Evolutionary conservation across 1,284 basidiomycete genomes (phyloP).

Genomic region (Cryptococcus wingfieldii): DNA sequence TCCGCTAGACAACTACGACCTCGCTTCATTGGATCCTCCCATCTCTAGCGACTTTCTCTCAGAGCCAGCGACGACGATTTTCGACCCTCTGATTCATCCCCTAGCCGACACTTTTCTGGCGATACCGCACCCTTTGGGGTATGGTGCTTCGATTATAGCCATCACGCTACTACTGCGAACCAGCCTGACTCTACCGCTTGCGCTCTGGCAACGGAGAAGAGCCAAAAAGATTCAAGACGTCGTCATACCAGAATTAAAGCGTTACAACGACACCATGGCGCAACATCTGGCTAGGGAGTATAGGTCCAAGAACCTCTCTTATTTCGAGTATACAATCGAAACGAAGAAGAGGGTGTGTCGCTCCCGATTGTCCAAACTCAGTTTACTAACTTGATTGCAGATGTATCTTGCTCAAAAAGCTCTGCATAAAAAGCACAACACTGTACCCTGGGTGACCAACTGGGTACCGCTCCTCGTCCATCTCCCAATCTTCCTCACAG

Average conservation of each 20-base stretch:
- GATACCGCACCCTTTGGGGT: constrained; percentile 33
- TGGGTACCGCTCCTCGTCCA: constrained; percentile 44
- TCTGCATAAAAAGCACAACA: constrained; percentile 40
- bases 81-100: constrained; percentile 20
- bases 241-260: constrained; percentile 50
- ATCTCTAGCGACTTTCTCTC: constrained; percentile 3
- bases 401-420: constrained; percentile 23
- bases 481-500: constrained; percentile 48
- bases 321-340: constrained; percentile 48
- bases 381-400: background rate
- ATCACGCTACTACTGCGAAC: constrained; percentile 51
- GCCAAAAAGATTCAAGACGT: constrained; percentile 40
- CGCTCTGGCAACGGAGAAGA: constrained; percentile 51
- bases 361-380: background rate
- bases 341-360: constrained; percentile 40
- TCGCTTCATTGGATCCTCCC: background rate
- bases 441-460: constrained; percentile 43
- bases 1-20: background rate
- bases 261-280: constrained; percentile 45
- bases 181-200: constrained; percentile 51
- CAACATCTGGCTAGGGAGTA: constrained; percentile 36
- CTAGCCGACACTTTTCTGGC: constrained; percentile 28
- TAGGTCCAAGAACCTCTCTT: constrained; percentile 41
- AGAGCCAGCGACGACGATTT: constrained; percentile 6
- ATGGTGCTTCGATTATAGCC: constrained; percentile 50